Evolutionary conservation across 768 basidiomycete genomes (phyloP).

Genomic region (Mycena rosella): DNA sequence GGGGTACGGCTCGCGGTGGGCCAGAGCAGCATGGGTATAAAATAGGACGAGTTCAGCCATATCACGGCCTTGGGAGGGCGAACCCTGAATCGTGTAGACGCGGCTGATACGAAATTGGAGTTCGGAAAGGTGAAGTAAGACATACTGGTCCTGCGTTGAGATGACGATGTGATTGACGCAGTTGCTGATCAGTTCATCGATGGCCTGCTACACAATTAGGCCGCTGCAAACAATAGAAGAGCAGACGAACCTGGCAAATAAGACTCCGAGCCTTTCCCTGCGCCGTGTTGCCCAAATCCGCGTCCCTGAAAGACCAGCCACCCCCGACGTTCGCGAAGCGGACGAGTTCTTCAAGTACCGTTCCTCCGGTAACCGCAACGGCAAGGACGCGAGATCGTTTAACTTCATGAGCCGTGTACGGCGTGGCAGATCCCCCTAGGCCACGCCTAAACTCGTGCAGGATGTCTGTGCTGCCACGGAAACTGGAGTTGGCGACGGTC

Average conservation of each 20-base stretch:
- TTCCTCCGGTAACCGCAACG: neutral
- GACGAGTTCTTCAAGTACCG: conserved; percentile 5
- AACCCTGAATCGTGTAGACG: neutral
- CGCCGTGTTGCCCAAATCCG: neutral
- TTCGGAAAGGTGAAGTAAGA: neutral
- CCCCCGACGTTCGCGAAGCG: neutral
- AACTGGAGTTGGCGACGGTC: neutral
- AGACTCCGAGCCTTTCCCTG: neutral
- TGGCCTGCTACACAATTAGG: neutral
- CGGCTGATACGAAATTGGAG: neutral
- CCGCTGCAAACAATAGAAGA: neutral
- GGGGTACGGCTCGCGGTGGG: neutral
- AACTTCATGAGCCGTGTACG: conserved; percentile 9
- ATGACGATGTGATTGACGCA: neutral
- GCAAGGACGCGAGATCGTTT: neutral
- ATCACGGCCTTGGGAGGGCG: neutral
- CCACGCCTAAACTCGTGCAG: neutral
- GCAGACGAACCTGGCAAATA: neutral
- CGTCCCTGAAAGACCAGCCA: conserved; percentile 1
- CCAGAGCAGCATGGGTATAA: neutral
- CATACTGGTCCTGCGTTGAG: conserved; percentile 6
- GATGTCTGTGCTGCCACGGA: neutral
- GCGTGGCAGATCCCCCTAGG: neutral
- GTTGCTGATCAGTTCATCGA: conserved; percentile 2
- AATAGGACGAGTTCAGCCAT: conserved; percentile 11